Percentiles rank a stretch among this genome's conserved stretches.
These are phyloP conservation scores for Geoglossum cookeanum DNA, from an alignment of 2,329 filamentous ascomycete species.

Conservation along the genomic window DNA sequence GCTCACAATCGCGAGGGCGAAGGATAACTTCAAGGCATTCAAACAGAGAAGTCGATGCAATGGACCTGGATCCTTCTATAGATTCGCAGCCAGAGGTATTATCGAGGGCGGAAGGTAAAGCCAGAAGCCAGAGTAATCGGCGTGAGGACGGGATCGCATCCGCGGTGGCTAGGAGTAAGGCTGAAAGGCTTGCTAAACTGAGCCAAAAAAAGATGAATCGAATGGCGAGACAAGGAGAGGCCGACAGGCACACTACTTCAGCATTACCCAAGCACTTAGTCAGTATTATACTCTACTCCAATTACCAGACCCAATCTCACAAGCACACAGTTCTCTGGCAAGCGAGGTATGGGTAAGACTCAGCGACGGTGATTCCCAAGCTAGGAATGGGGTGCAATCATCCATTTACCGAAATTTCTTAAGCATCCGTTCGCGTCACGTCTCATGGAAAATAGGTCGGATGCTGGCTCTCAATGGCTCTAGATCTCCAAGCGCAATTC, in stretches of 20 bases:
- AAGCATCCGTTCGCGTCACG: no score
- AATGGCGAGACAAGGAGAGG: constrained; percentile 92
- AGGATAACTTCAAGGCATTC: constrained; percentile 33
- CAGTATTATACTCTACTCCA: constrained; percentile 23
- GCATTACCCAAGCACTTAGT: constrained; percentile 81
- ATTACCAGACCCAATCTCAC: not conserved
- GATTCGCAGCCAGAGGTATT: constrained; percentile 20
- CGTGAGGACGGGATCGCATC: constrained; percentile 60
- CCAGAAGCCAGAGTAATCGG: constrained; percentile 42
- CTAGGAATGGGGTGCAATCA: not conserved
- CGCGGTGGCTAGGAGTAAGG: constrained; percentile 49
- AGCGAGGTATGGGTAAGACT: constrained; percentile 86
- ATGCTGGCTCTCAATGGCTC: no score
- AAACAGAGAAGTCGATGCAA: constrained; percentile 45
- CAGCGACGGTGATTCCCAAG: constrained; percentile 36
- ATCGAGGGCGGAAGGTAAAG: constrained; percentile 55
- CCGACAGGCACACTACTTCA: constrained; percentile 71
- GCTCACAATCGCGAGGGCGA: constrained; percentile 45
- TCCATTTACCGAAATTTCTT: no score
- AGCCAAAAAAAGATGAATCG: constrained; percentile 97
- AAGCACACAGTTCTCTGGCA: constrained; percentile 51
- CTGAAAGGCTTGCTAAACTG: constrained; percentile 72
- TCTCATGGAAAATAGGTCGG: no score
- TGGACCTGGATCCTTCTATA: constrained; percentile 45
- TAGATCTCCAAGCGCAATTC: no score